Conservation (phyloP, 1,284 basidiomycete genomes). For the Ceraceosorus bombacis region DNA sequence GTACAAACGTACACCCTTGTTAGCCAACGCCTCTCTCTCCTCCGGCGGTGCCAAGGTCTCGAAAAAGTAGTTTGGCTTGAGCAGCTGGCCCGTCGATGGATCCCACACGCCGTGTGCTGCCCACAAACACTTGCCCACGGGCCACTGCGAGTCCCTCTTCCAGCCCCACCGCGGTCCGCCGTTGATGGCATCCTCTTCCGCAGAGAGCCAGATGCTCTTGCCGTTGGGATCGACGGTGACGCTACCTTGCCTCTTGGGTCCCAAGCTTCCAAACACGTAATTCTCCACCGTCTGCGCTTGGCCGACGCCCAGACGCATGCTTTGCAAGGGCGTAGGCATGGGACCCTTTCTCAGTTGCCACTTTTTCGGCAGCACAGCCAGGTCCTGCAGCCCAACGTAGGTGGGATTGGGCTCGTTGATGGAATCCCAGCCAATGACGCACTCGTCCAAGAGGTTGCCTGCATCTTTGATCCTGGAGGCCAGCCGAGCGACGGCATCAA, state of each 20-base stretch:
- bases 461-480: constrained; percentile 66
- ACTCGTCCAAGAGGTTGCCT: constrained; percentile 70
- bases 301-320: constrained; percentile 80
- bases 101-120: constrained; percentile 92
- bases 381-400: constrained; percentile 65
- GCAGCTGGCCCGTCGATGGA: constrained; percentile 58
- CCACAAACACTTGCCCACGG: constrained; percentile 76
- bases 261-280: constrained; percentile 72
- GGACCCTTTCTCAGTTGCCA: constrained; percentile 66
- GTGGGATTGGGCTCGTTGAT: constrained; percentile 92
- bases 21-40: constrained; percentile 25
- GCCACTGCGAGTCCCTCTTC: constrained; percentile 68
- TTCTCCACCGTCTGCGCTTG: constrained; percentile 72
- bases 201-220: constrained; percentile 35
- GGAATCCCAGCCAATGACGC: constrained; percentile 92
- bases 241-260: constrained; percentile 65
- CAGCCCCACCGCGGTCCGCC: constrained; percentile 62
- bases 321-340: constrained; percentile 75
- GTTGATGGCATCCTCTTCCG: constrained; percentile 24
- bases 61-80: constrained; percentile 72
- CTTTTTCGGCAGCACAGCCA: constrained; percentile 42
- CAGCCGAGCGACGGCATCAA: constrained; percentile 66
- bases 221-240: constrained; percentile 79
- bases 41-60: background rate
- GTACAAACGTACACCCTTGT: constrained; percentile 37